phyloP scores from a whole-genome alignment of 225 moss, liverwort and hornwort species.

The Marchantia polymorpha region DNA sequence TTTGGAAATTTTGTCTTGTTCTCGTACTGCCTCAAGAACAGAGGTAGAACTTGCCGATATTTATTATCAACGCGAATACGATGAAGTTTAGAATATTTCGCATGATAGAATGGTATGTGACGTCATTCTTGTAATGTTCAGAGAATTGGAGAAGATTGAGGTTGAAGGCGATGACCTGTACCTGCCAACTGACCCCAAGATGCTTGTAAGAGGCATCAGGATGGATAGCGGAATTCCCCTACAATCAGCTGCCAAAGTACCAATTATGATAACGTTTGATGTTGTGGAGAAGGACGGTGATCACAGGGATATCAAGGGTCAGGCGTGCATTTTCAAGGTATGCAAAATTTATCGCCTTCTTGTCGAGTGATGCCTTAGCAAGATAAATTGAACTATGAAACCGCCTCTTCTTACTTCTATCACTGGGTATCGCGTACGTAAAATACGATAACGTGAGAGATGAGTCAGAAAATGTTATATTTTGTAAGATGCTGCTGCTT shows the following conservation, averaged over 20 bases:
- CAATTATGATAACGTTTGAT: conserved; percentile 92
- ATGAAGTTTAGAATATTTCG: too few relatives aligned
- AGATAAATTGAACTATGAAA: too few relatives aligned
- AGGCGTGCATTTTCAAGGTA: conserved; percentile 95
- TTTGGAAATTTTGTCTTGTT: not conserved
- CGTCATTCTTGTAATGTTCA: conserved; percentile 10
- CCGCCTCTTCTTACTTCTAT: too few relatives aligned
- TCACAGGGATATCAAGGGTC: conserved; percentile 44
- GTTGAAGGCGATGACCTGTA: conserved; percentile 77
- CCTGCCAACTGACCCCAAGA: conserved; percentile 71
- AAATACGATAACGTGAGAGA: too few relatives aligned
- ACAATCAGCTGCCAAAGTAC: conserved; percentile 93
- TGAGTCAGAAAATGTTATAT: too few relatives aligned
- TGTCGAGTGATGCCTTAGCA: too few relatives aligned
- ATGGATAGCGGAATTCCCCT: conserved; percentile 79
- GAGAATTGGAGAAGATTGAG: conserved; percentile 85
- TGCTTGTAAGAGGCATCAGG: conserved; percentile 79
- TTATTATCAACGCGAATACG: too few relatives aligned
- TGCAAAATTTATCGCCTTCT: not conserved
- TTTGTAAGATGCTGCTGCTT: too few relatives aligned
- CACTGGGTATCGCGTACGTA: too few relatives aligned
- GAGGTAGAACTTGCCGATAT: too few relatives aligned
- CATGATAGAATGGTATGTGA: not conserved
- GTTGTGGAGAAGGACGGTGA: conserved; percentile 78
- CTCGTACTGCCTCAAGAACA: too few relatives aligned